These are phyloP conservation scores for Phytophthora parvispora DNA, from an alignment of 352 stramenopile genomes.

Conservation along the genomic window DNA sequence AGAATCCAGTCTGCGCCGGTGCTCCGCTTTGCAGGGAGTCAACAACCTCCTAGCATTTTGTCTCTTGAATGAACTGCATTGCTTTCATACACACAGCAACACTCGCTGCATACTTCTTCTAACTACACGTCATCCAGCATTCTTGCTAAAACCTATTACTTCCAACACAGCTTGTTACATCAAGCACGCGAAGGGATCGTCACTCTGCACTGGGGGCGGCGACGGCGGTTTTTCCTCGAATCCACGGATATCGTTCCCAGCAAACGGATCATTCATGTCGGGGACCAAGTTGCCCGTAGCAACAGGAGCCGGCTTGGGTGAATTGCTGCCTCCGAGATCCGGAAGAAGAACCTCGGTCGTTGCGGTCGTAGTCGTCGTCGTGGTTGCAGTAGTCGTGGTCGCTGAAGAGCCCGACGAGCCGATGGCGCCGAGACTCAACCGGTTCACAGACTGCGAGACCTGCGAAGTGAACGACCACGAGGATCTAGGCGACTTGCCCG, in stretches of 20 bases:
- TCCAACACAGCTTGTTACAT: constrained; percentile 37
- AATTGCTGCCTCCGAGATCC: constrained; percentile 17
- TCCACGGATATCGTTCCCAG: constrained; percentile 71
- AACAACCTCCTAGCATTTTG: background rate
- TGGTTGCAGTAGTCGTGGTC: constrained; percentile 14
- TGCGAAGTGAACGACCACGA: constrained; percentile 47
- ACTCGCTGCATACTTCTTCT: constrained; percentile 11
- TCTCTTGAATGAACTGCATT: constrained; percentile 39
- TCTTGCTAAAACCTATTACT: constrained; percentile 9
- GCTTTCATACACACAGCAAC: constrained; percentile 26
- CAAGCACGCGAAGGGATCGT: constrained; percentile 77
- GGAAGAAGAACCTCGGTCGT: constrained; percentile 24
- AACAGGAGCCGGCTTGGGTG: constrained; percentile 6
- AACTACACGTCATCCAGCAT: constrained; percentile 22
- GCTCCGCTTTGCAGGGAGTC: background rate
- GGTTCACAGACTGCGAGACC: constrained; percentile 33
- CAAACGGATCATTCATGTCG: constrained; percentile 63
- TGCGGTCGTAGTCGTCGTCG: constrained; percentile 5
- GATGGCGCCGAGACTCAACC: constrained; percentile 36
- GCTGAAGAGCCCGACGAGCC: constrained; percentile 28
- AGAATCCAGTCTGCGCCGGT: constrained; percentile 6
- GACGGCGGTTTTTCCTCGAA: constrained; percentile 50
- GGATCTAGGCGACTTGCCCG: constrained; percentile 41
- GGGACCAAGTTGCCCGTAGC: constrained; percentile 27
- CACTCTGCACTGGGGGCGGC: constrained; percentile 44